phyloP scores from a whole-genome alignment of 257 asterid species.

The Ballota nigra region DNA sequence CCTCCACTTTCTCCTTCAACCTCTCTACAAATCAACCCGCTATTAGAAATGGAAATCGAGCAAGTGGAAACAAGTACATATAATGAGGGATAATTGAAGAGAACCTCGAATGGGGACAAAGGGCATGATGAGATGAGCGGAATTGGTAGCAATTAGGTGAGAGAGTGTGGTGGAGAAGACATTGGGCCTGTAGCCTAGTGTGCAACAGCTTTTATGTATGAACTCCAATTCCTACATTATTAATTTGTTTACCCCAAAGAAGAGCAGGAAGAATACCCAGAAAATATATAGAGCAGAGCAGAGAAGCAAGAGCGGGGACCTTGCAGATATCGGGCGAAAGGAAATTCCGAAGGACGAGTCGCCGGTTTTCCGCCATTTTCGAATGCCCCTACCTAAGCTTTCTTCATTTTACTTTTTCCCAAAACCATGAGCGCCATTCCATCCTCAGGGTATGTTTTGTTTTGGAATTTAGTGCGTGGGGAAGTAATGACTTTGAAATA shows the following conservation, averaged over 20 bases:
- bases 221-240: conserved; percentile 69
- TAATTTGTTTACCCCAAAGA: not conserved
- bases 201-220: conserved; percentile 85
- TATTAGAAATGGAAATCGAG: not conserved
- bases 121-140: conserved; percentile 78
- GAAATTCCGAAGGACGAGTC: conserved; percentile 44
- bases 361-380: conserved; percentile 40
- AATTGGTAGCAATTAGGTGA: conserved; percentile 83
- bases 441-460: not conserved
- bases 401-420: not conserved
- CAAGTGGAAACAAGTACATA: not conserved
- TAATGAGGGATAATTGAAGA: not conserved
- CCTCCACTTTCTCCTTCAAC: conserved; percentile 83
- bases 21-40: conserved; percentile 44
- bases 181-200: conserved; percentile 84
- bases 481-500: too few species aligned
- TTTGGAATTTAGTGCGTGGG: too few species aligned
- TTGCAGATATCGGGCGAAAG: conserved; percentile 43
- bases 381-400: not conserved
- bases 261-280: not conserved
- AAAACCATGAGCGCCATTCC: not conserved
- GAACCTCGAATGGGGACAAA: conserved; percentile 75
- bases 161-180: conserved; percentile 90
- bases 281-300: not conserved
- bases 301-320: conserved; percentile 18